These are phyloP conservation scores for Lunularia cruciata DNA, from an alignment of 225 moss, liverwort and hornwort genomes.

Conservation along the genomic window DNA sequence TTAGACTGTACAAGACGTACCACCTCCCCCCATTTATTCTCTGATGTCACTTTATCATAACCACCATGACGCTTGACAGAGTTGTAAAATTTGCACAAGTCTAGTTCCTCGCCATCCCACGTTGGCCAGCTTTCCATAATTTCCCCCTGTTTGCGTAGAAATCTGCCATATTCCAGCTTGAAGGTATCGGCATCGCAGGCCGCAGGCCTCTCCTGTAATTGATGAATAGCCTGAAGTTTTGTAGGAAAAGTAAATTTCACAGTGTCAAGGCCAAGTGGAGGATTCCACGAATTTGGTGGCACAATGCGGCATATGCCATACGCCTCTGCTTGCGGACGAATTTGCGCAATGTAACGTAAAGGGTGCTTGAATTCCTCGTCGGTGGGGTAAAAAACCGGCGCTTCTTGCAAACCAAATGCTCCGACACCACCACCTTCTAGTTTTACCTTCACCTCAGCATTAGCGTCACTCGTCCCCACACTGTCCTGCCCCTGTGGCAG, in stretches of 20 bases:
- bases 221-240: constrained; percentile 96
- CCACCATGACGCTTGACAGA: constrained; percentile 98
- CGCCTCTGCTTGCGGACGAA: constrained; percentile 81
- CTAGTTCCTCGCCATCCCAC: constrained; percentile 72
- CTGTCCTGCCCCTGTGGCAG: constrained; percentile 62
- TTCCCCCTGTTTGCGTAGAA: constrained; percentile 66
- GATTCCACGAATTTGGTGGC: constrained; percentile 88
- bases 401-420: constrained; percentile 79
- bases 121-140: constrained; percentile 66
- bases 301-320: constrained; percentile 98
- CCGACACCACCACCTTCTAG: constrained; percentile 30
- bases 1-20: constrained; percentile 68
- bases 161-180: constrained; percentile 86
- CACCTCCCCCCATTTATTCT: constrained; percentile 89
- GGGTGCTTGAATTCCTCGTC: constrained; percentile 92
- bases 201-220: constrained; percentile 94
- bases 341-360: constrained; percentile 82
- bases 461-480: constrained; percentile 20
- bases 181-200: constrained; percentile 95
- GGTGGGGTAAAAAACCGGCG: constrained; percentile 83
- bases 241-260: constrained; percentile 94
- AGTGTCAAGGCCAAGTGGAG: constrained; percentile 86
- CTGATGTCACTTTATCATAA: constrained; percentile 77
- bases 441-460: constrained; percentile 44
- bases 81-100: constrained; percentile 90